Evolutionary conservation across 2,329 filamentous ascomycete genomes (phyloP).

Genomic region (Biscogniauxia sp.): DNA sequence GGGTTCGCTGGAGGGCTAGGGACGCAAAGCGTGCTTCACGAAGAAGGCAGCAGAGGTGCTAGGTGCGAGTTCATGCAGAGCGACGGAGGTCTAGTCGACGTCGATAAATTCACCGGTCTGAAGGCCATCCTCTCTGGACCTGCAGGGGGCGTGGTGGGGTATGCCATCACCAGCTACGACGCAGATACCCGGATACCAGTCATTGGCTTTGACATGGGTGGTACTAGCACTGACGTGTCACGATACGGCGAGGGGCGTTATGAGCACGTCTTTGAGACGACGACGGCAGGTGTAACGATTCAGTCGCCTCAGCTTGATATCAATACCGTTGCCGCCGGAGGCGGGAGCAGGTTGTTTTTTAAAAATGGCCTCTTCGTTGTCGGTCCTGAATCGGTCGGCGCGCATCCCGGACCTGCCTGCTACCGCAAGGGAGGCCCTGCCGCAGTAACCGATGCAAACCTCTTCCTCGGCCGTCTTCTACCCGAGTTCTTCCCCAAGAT

Average conservation of each 20-base stretch:
- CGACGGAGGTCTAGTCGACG: slow-evolving; percentile 71
- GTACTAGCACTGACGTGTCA: slow-evolving; percentile 88
- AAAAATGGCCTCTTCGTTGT: slow-evolving; percentile 87
- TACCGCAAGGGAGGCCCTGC: slow-evolving; percentile 87
- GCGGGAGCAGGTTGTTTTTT: slow-evolving; percentile 82
- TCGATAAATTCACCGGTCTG: slow-evolving; percentile 78
- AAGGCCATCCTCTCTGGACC: slow-evolving; percentile 85
- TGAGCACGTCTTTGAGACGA: slow-evolving; percentile 93
- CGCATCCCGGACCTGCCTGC: slow-evolving; percentile 86
- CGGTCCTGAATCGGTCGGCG: slow-evolving; percentile 83
- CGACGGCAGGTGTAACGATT: slow-evolving; percentile 89
- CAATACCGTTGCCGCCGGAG: slow-evolving; percentile 90
- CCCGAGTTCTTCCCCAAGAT: slow-evolving; percentile 95
- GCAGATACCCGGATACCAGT: slow-evolving; percentile 77
- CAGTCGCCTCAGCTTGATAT: slow-evolving; percentile 91
- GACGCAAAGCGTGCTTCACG: slow-evolving; percentile 67
- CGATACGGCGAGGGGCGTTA: slow-evolving; percentile 82
- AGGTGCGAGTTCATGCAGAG: slow-evolving; percentile 96
- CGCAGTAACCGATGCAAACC: slow-evolving; percentile 90
- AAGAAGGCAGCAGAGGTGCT: slow-evolving; percentile 64
- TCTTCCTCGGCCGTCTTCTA: slow-evolving; percentile 78
- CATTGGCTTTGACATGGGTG: slow-evolving; percentile 91
- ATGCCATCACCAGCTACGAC: slow-evolving; percentile 89
- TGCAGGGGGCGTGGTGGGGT: slow-evolving; percentile 90
- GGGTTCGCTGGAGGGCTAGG: slow-evolving; percentile 82